These are phyloP conservation scores for Rubus parviflorus DNA, from an alignment of 306 rosid species.

Conservation along the genomic window DNA sequence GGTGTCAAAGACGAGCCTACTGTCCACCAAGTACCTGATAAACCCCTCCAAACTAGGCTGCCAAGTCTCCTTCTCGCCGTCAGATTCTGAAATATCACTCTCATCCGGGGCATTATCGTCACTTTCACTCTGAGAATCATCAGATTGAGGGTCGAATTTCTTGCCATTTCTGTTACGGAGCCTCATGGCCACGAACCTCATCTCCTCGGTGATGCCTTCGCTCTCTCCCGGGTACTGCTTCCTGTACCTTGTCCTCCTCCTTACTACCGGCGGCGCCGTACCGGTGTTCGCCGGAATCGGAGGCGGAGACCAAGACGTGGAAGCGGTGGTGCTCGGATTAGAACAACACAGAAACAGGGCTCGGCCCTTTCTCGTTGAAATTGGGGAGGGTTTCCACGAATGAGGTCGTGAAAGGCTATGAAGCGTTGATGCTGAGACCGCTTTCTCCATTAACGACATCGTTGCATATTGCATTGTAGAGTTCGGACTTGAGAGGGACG, in stretches of 20 bases:
- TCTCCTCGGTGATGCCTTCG: constrained; percentile 83
- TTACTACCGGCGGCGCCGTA: constrained; percentile 32
- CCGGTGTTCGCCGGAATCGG: not conserved
- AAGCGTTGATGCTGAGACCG: constrained; percentile 19
- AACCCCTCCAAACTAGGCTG: constrained; percentile 64
- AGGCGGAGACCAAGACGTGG: not conserved
- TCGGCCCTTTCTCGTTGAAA: constrained; percentile 6
- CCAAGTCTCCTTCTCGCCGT: constrained; percentile 47
- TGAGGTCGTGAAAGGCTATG: not conserved
- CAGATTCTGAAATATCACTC: constrained; percentile 11
- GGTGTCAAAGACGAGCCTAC: constrained; percentile 61
- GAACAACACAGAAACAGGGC: not conserved
- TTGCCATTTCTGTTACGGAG: constrained; percentile 54
- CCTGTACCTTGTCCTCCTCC: constrained; percentile 57
- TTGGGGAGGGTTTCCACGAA: constrained; percentile 6
- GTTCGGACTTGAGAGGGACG: not conserved
- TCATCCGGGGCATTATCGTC: not conserved
- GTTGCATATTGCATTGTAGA: constrained; percentile 11
- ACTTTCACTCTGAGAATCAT: not conserved
- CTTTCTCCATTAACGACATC: constrained; percentile 43
- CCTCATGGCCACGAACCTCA: constrained; percentile 92
- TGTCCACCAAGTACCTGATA: constrained; percentile 64
- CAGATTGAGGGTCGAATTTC: constrained; percentile 22
- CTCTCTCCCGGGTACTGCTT: constrained; percentile 77
- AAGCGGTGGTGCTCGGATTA: not conserved